phyloP scores from a whole-genome alignment of 441 rosid genomes.

The Lagerstroemia fauriei region DNA sequence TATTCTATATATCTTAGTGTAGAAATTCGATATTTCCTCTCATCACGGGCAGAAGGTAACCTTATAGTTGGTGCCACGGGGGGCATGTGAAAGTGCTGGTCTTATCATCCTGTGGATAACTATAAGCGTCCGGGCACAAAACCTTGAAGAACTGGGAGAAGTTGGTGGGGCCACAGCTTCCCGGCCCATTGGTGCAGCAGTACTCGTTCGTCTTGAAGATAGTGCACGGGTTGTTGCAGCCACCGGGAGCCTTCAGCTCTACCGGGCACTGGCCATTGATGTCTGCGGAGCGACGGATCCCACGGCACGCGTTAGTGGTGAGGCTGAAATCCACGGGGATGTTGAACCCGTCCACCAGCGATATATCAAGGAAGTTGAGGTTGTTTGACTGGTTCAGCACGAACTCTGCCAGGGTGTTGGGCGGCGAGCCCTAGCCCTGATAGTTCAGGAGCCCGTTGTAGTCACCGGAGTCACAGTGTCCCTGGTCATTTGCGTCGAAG shows the following conservation, averaged over 20 bases:
- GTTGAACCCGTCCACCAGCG: conserved; percentile 30
- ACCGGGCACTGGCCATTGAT: conserved; percentile 10
- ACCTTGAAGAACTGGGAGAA: conserved; percentile 19
- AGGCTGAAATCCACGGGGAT: conserved; percentile 32
- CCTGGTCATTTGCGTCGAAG: neutral
- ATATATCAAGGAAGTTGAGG: conserved; percentile 28
- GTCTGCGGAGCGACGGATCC: conserved; percentile 7
- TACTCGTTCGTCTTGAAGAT: conserved; percentile 12
- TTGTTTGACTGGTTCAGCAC: conserved; percentile 18
- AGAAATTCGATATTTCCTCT: too few species aligned
- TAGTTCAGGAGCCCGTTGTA: conserved; percentile 15
- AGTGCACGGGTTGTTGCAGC: conserved; percentile 20
- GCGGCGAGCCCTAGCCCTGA: conserved; percentile 25
- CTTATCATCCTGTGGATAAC: conserved; percentile 8
- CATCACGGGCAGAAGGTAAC: conserved; percentile 14
- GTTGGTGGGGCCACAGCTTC: conserved; percentile 7
- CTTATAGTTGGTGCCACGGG: conserved; percentile 12
- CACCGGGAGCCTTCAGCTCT: conserved; percentile 21
- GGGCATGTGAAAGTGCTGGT: conserved; percentile 14
- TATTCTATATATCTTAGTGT: too few species aligned
- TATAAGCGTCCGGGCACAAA: neutral
- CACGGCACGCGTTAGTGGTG: conserved; percentile 7
- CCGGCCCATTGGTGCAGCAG: conserved; percentile 5
- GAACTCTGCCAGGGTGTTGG: conserved; percentile 30
- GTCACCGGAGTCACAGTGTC: conserved; percentile 21